A percentile compares a stretch with the other conserved stretches of the same genome.
These are phyloP conservation scores for Glarea lozoyensis DNA, from an alignment of 495 filamentous ascomycete genomes.

Conservation along the genomic window DNA sequence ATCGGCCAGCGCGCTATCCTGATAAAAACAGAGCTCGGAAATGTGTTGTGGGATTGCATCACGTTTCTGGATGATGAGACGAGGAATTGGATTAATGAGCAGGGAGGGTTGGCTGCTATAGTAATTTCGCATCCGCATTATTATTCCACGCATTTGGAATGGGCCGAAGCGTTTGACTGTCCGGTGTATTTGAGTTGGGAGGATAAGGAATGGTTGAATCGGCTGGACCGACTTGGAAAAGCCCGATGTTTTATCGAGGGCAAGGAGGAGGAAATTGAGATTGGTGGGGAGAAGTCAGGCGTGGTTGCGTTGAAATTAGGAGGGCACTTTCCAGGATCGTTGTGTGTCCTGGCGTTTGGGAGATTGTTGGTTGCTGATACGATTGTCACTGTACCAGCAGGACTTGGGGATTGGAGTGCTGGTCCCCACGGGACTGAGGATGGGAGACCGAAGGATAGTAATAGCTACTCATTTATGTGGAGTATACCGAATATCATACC, in stretches of 20 bases:
- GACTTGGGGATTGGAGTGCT: constrained; percentile 30
- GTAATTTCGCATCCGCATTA: constrained; percentile 77
- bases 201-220: constrained; percentile 53
- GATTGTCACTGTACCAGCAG: constrained; percentile 54
- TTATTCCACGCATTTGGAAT: constrained; percentile 60
- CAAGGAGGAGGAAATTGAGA: constrained; percentile 22
- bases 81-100: constrained; percentile 30
- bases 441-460: constrained; percentile 44
- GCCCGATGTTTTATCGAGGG: constrained; percentile 35
- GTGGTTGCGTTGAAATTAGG: constrained; percentile 58
- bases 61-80: constrained; percentile 55
- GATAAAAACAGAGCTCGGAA: constrained; percentile 47
- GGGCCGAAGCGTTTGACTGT: constrained; percentile 55
- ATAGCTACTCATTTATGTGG: constrained; percentile 67
- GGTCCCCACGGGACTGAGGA: constrained; percentile 20
- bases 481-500: constrained; percentile 76
- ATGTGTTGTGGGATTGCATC: constrained; percentile 70
- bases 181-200: constrained; percentile 52
- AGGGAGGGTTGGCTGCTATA: constrained; percentile 60
- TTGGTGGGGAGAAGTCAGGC: constrained; percentile 34
- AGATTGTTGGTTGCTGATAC: constrained; percentile 65
- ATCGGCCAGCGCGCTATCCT: constrained; percentile 69
- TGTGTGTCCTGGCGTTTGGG: constrained; percentile 40
- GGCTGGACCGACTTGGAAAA: constrained; percentile 22
- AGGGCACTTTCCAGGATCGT: constrained; percentile 66